These are phyloP conservation scores for Suhomyces kilbournensis DNA, from an alignment of 805 yeast genomes.

Conservation along the genomic window DNA sequence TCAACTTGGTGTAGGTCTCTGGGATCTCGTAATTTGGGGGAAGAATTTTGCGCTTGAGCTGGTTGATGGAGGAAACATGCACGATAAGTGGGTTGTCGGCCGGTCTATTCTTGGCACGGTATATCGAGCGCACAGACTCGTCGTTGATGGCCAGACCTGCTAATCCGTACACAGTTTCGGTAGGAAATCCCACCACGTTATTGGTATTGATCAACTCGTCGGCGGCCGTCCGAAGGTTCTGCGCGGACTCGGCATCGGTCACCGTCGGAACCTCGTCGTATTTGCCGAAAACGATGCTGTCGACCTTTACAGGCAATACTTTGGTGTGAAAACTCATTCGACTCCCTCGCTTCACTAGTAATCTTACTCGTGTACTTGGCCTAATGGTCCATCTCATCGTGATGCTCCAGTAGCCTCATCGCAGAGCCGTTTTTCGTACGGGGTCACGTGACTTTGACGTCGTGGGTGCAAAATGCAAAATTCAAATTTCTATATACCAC, in stretches of 20 bases:
- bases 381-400: background rate
- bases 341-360: no score
- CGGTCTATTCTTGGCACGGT: slow-evolving; percentile 88
- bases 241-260: slow-evolving; percentile 50
- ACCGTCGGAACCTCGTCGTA: slow-evolving; percentile 43
- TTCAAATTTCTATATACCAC: background rate
- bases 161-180: slow-evolving; percentile 95
- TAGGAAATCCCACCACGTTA: slow-evolving; percentile 86
- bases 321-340: slow-evolving; percentile 22
- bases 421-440: background rate
- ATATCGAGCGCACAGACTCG: slow-evolving; percentile 71
- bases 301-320: slow-evolving; percentile 54
- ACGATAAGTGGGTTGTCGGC: slow-evolving; percentile 93
- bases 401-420: background rate
- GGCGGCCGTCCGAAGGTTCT: slow-evolving; percentile 58
- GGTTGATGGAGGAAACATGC: slow-evolving; percentile 77
- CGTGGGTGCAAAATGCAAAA: background rate
- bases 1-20: slow-evolving; percentile 57
- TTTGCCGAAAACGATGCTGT: slow-evolving; percentile 47
- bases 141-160: slow-evolving; percentile 84
- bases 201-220: slow-evolving; percentile 45
- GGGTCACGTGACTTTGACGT: background rate
- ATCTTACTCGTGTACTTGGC: no score
- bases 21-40: slow-evolving; percentile 57
- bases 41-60: slow-evolving; percentile 61